phyloP scores from a whole-genome alignment of 352 stramenopile genomes.

The Phytopythium oedochilum region DNA sequence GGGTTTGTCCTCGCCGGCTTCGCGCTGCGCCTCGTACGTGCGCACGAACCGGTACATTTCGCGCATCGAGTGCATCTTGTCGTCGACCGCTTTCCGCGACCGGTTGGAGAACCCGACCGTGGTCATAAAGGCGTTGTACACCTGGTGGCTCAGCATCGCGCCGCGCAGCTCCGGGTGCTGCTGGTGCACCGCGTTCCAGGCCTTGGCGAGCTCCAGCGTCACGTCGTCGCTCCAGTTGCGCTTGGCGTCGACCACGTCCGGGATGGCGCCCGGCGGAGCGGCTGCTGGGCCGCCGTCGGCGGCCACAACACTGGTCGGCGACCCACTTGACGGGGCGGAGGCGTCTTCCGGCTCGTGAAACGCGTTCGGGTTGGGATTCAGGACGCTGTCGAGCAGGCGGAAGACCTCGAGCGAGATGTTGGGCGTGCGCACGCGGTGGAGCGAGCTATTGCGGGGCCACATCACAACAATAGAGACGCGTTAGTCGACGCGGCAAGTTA shows the following conservation, averaged over 20 bases:
- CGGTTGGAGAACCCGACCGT: slow-evolving; percentile 37
- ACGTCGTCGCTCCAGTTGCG: slow-evolving; percentile 60
- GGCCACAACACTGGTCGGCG: neutral
- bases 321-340: neutral
- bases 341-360: slow-evolving; percentile 3
- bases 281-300: neutral
- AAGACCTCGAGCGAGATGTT: slow-evolving; percentile 60
- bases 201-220: slow-evolving; percentile 48
- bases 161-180: slow-evolving; percentile 27
- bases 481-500: no score
- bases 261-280: slow-evolving; percentile 6
- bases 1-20: slow-evolving; percentile 17
- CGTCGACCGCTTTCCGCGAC: slow-evolving; percentile 57
- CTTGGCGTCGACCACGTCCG: slow-evolving; percentile 37
- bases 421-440: slow-evolving; percentile 49
- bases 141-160: slow-evolving; percentile 37
- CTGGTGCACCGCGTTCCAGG: slow-evolving; percentile 36
- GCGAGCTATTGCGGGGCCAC: slow-evolving; percentile 8
- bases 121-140: slow-evolving; percentile 51
- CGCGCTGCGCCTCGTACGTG: slow-evolving; percentile 30
- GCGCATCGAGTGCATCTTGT: slow-evolving; percentile 79
- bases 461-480: no score
- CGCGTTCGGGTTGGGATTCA: slow-evolving; percentile 22
- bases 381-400: slow-evolving; percentile 44
- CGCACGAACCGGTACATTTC: slow-evolving; percentile 70